Evolutionary conservation across 192 early-diverging fungal genomes (phyloP).

Genomic region (Diversispora eburnea): DNA sequence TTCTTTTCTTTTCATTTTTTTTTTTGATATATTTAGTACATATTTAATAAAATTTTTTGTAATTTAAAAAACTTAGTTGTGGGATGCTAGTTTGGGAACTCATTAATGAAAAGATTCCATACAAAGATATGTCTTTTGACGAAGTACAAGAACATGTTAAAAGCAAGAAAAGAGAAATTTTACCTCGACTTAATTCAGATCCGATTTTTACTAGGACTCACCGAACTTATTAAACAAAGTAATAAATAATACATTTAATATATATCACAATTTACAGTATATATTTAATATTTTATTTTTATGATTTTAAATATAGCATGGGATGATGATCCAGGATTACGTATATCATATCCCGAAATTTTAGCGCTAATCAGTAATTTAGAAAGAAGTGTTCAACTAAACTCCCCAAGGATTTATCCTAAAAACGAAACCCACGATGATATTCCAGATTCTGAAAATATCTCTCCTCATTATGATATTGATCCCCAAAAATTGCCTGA

Average conservation of each 20-base stretch:
- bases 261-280: neutral
- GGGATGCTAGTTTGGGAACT: slow-evolving; percentile 18
- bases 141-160: neutral
- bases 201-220: neutral
- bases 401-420: no score
- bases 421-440: no score
- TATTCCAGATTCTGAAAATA: no score
- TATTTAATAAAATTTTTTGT: neutral
- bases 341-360: no score
- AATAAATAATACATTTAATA: neutral
- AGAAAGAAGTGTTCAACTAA: no score
- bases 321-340: no score
- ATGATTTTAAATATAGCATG: neutral
- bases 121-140: neutral
- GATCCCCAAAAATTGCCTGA: neutral
- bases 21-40: neutral
- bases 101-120: neutral
- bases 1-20: neutral
- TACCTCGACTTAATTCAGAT: neutral
- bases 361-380: no score
- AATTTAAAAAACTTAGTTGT: neutral
- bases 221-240: neutral
- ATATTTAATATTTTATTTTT: neutral
- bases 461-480: neutral
- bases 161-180: neutral